Percentiles rank a stretch among this genome's conserved stretches.
These are phyloP conservation scores for Penicillium sp. DNA, from an alignment of 2,329 filamentous ascomycete genomes.

Conservation along the genomic window DNA sequence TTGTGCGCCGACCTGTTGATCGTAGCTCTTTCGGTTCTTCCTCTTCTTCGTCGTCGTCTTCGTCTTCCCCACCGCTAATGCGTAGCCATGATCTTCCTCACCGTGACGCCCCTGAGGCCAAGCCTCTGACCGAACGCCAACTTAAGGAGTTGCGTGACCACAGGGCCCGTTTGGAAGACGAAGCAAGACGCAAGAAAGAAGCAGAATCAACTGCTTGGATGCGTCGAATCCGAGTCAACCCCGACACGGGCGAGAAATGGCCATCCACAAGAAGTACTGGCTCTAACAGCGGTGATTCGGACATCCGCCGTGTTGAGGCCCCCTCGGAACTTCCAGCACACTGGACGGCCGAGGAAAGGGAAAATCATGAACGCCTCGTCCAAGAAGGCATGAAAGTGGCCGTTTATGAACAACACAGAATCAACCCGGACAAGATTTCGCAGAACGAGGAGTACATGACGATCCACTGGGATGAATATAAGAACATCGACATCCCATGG, in stretches of 20 bases:
- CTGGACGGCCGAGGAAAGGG: slow-evolving; percentile 6
- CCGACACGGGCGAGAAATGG: neutral
- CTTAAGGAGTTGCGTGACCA: neutral
- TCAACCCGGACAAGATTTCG: neutral
- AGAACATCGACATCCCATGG: slow-evolving; percentile 11
- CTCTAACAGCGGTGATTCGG: neutral
- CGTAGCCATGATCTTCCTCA: neutral
- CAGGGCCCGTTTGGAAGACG: neutral
- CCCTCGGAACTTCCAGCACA: neutral
- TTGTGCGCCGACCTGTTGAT: neutral
- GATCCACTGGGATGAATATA: slow-evolving; percentile 5
- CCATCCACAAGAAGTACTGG: neutral
- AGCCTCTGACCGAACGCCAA: slow-evolving; percentile 1
- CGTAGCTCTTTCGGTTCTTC: neutral
- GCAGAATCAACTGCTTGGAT: slow-evolving; percentile 6
- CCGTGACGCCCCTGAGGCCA: neutral
- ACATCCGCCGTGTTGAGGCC: slow-evolving; percentile 2
- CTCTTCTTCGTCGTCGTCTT: neutral
- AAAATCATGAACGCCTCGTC: neutral
- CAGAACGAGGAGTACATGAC: neutral
- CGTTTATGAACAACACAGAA: slow-evolving; percentile 1
- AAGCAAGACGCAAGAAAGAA: neutral
- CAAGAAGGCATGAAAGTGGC: slow-evolving; percentile 2
- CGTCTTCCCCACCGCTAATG: neutral
- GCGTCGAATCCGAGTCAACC: neutral